phyloP scores from a whole-genome alignment of 129 eudicot genomes.

The Pseudognaphalium luteoalbum region DNA sequence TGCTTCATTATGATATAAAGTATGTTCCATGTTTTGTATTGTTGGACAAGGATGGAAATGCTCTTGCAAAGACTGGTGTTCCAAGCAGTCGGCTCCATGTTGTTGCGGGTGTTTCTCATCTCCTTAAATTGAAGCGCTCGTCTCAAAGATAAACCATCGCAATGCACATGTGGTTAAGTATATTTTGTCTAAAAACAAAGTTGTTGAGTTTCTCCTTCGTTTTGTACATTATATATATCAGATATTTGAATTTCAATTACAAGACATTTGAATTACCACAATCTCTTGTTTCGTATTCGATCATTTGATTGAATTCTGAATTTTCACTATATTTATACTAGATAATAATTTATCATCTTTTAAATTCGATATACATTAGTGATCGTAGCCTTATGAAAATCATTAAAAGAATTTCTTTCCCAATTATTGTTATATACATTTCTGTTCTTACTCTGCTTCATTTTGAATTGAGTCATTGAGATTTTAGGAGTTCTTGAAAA shows the following conservation, averaged over 20 bases:
- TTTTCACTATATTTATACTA: background rate
- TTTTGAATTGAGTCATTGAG: slow-evolving; percentile 5
- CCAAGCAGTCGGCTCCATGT: slow-evolving; percentile 87
- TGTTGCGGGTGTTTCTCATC: slow-evolving; percentile 92
- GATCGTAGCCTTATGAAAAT: slow-evolving; percentile 12
- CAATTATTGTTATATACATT: background rate
- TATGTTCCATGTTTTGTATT: slow-evolving; percentile 97
- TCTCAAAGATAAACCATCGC: slow-evolving; percentile 21
- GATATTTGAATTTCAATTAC: background rate
- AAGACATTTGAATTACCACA: background rate
- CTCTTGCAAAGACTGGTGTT: slow-evolving; percentile 88
- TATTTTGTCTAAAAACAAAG: background rate
- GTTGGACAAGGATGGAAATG: slow-evolving; percentile 77
- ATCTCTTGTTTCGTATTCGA: background rate
- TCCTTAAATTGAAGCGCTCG: slow-evolving; percentile 58
- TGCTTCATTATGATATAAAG: slow-evolving; percentile 84
- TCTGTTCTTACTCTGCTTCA: background rate
- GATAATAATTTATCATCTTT: too few species aligned
- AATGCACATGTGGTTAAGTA: background rate
- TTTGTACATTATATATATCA: background rate
- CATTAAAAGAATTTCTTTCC: background rate
- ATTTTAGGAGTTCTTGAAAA: slow-evolving; percentile 40
- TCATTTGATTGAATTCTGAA: background rate
- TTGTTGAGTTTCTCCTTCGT: background rate
- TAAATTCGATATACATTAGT: background rate